Percentiles rank a stretch among this genome's conserved stretches.
These are phyloP conservation scores for Hymenoscyphus repandus DNA, from an alignment of 2,329 filamentous ascomycete species.

Conservation along the genomic window DNA sequence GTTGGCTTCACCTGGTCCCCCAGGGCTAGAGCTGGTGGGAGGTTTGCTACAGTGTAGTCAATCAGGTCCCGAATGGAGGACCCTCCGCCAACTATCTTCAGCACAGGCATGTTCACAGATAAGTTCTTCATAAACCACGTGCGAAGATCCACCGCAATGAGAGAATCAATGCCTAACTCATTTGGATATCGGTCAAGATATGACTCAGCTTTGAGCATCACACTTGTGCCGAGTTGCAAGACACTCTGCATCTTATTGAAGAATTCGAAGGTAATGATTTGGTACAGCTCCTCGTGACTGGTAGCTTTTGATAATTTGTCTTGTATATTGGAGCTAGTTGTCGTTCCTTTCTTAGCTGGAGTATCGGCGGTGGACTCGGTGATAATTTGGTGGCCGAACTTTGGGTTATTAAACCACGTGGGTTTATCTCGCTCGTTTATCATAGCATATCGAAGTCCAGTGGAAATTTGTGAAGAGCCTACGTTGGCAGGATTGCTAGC, in stretches of 20 bases:
- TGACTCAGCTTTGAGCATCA: slow-evolving; percentile 7
- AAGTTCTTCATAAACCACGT: slow-evolving; percentile 45
- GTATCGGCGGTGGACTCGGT: slow-evolving; percentile 1
- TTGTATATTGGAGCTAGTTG: slow-evolving; percentile 3
- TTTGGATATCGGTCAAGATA: slow-evolving; percentile 27
- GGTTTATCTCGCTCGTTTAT: slow-evolving; percentile 3
- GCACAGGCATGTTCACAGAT: slow-evolving; percentile 39
- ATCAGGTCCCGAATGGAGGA: no score
- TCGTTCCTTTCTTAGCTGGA: background rate
- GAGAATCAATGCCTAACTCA: slow-evolving; percentile 20
- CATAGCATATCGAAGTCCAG: background rate
- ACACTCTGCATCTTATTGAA: slow-evolving; percentile 4
- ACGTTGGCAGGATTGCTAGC: slow-evolving; percentile 24
- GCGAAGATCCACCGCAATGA: slow-evolving; percentile 23
- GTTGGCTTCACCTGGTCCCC: no score
- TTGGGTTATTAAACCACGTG: slow-evolving; percentile 21
- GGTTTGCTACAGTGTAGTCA: no score
- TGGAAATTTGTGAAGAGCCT: background rate
- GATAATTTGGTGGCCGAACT: slow-evolving; percentile 22
- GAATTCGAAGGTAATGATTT: slow-evolving; percentile 5
- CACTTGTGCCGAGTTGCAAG: background rate
- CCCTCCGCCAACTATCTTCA: slow-evolving; percentile 39
- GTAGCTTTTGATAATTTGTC: slow-evolving; percentile 3
- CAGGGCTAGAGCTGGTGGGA: no score
- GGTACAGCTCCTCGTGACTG: no score